phyloP scores from a whole-genome alignment of 1,284 basidiomycete species.

The Cutaneotrichosporon sp. region DNA sequence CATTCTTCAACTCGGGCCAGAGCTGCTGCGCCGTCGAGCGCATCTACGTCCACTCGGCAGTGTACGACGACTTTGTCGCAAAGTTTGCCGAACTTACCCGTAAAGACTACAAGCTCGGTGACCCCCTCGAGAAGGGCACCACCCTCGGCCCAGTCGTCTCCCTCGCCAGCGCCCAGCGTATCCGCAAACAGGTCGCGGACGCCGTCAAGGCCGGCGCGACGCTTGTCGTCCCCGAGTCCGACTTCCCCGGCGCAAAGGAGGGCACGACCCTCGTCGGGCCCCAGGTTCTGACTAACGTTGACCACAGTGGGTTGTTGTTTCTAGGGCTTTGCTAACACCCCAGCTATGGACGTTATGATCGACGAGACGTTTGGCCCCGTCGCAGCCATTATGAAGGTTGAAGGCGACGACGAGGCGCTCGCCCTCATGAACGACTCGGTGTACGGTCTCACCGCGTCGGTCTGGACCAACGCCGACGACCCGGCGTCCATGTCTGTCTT shows the following conservation, averaged over 20 bases:
- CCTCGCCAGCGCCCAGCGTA: conserved; percentile 71
- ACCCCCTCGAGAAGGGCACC: conserved; percentile 67
- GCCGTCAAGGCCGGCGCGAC: conserved; percentile 77
- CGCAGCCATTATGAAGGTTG: conserved; percentile 81
- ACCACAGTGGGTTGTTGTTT: conserved; percentile 63
- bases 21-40: conserved; percentile 63
- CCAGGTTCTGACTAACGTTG: conserved; percentile 77
- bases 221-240: conserved; percentile 63
- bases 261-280: conserved; percentile 82
- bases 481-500: conserved; percentile 60
- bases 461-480: conserved; percentile 75
- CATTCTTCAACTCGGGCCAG: conserved; percentile 89
- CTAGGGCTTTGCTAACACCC: neutral
- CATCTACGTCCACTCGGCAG: conserved; percentile 82
- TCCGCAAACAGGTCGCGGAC: conserved; percentile 77
- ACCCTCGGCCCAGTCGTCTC: conserved; percentile 89
- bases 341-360: conserved; percentile 88
- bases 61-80: conserved; percentile 77
- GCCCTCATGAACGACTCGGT: conserved; percentile 91
- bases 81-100: conserved; percentile 62
- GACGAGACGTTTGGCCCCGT: conserved; percentile 81
- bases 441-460: conserved; percentile 85
- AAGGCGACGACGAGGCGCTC: conserved; percentile 65
- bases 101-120: conserved; percentile 78
- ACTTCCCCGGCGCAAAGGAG: conserved; percentile 63